Percentiles rank a stretch among this genome's conserved stretches.
Evolutionary conservation across 441 rosid species (phyloP).

Genomic region (Breynia disticha): DNA sequence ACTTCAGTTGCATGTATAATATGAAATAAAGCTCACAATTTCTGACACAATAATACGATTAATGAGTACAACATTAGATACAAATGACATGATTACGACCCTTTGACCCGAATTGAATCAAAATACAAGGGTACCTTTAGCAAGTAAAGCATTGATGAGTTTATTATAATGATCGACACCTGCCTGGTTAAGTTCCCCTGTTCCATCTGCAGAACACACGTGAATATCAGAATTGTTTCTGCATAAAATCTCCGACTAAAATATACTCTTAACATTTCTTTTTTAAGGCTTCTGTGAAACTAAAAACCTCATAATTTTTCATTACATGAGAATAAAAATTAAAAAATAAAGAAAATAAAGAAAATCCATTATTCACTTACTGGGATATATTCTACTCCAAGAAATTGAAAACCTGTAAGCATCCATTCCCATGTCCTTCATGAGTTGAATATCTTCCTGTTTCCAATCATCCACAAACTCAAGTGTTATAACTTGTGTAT

Average conservation of each 20-base stretch:
- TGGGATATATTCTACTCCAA: slow-evolving; percentile 27
- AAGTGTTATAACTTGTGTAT: not conserved
- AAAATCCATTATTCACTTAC: slow-evolving; percentile 11
- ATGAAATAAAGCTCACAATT: too few species aligned
- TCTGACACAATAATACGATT: too few species aligned
- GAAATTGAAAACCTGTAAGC: slow-evolving; percentile 33
- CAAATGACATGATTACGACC: too few species aligned
- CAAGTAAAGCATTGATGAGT: slow-evolving; percentile 38
- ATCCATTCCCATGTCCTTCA: slow-evolving; percentile 34
- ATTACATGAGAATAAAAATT: too few species aligned
- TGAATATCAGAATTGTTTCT: not conserved
- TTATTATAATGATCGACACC: slow-evolving; percentile 33
- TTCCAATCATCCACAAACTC: not conserved
- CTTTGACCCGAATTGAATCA: too few species aligned
- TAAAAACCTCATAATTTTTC: too few species aligned
- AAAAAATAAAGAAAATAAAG: too few species aligned
- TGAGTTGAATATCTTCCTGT: slow-evolving; percentile 26
- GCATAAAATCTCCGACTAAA: too few species aligned
- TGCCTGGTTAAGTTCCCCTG: slow-evolving; percentile 69
- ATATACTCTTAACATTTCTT: too few species aligned
- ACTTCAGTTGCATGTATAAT: too few species aligned
- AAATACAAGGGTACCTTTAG: slow-evolving; percentile 15
- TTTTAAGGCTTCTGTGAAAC: too few species aligned
- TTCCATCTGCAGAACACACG: slow-evolving; percentile 41
- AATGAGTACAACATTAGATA: too few species aligned